Conservation (phyloP, 192 early-diverging fungal species). For the Entomortierella beljakovae region DNA sequence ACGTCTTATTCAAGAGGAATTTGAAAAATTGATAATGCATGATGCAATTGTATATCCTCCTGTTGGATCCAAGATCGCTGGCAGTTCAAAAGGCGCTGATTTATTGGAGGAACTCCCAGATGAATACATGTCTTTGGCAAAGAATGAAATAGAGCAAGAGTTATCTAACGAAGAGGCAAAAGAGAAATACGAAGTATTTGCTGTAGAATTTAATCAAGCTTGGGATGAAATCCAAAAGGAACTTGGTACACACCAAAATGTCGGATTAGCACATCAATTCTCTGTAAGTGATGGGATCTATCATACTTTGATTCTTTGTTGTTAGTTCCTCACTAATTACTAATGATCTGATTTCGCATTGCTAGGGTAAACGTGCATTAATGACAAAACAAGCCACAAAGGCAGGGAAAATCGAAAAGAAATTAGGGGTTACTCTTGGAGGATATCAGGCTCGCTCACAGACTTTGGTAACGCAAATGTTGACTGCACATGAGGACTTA, state of each 20-base stretch:
- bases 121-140: conserved; percentile 68
- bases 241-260: conserved; percentile 5
- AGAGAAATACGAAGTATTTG: conserved; percentile 33
- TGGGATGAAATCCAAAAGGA: conserved; percentile 42
- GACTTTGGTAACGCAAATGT: conserved; percentile 71
- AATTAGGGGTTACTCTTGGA: conserved; percentile 80
- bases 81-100: conserved; percentile 32
- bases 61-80: conserved; percentile 65
- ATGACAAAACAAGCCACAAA: conserved; percentile 81
- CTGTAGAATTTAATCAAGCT: conserved; percentile 35
- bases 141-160: conserved; percentile 49
- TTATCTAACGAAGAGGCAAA: conserved; percentile 53
- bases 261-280: conserved; percentile 24
- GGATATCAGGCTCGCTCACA: conserved; percentile 84
- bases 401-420: conserved; percentile 90
- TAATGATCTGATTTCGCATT: neutral
- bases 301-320: too few species aligned
- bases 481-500: conserved; percentile 66
- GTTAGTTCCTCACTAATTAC: too few species aligned
- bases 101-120: conserved; percentile 66
- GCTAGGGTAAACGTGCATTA: conserved; percentile 66
- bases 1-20: conserved; percentile 76
- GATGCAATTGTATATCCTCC: conserved; percentile 82
- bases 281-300: conserved; percentile 40
- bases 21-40: conserved; percentile 73